Percentiles rank a stretch among this genome's conserved stretches.
These are phyloP conservation scores for Chaetomium cochliodes DNA, from an alignment of 495 filamentous ascomycete species.

Conservation along the genomic window DNA sequence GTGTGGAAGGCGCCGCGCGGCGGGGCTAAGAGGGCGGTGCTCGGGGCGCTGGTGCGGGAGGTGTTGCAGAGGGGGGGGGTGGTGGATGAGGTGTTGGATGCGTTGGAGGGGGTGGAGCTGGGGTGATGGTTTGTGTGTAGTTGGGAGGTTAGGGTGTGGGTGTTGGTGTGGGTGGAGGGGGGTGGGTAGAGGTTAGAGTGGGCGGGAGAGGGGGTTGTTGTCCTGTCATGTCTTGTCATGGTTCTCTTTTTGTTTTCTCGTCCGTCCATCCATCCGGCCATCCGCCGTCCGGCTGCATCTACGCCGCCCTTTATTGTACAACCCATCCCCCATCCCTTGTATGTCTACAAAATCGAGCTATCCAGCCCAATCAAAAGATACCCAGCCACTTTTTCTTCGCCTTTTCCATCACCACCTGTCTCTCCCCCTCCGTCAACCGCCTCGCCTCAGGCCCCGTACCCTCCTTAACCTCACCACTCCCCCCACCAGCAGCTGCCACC, in stretches of 20 bases:
- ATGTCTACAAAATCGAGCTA: conserved; percentile 25
- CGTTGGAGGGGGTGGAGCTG: conserved; percentile 63
- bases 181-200: background rate
- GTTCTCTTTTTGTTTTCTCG: background rate
- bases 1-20: conserved; percentile 79
- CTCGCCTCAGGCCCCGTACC: background rate
- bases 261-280: background rate
- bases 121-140: conserved; percentile 24
- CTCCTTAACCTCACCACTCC: background rate
- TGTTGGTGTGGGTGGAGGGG: too few species aligned
- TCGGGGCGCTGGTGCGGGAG: conserved; percentile 65
- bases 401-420: conserved; percentile 17
- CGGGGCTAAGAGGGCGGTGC: conserved; percentile 66
- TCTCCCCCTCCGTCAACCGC: conserved; percentile 20
- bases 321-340: background rate
- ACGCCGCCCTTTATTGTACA: conserved; percentile 2
- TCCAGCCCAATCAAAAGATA: conserved; percentile 34
- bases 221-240: conserved; percentile 4
- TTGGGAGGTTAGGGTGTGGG: too few species aligned
- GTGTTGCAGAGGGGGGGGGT: conserved; percentile 70
- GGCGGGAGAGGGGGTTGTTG: background rate
- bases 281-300: background rate
- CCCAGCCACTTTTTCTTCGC: conserved; percentile 46
- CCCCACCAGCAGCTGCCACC: conserved; percentile 4
- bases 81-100: conserved; percentile 78